Conservation (phyloP, 148 eudicot species). For the Oxyria digyna region DNA sequence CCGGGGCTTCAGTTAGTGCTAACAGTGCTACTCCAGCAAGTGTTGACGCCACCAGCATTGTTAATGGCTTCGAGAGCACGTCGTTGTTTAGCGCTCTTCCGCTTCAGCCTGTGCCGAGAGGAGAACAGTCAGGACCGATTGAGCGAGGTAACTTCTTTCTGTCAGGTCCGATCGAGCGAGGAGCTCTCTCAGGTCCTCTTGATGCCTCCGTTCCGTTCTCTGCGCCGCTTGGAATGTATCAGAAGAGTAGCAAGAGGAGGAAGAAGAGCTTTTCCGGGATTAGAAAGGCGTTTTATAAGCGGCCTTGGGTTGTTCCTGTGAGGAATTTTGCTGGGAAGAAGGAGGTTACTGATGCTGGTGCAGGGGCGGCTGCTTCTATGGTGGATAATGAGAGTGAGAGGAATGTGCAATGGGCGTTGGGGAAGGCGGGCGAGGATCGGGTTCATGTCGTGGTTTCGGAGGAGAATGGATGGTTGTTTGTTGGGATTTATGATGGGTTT, state of each 20-base stretch:
- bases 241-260: slow-evolving; percentile 39
- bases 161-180: slow-evolving; percentile 93
- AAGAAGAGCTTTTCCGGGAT: slow-evolving; percentile 60
- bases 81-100: slow-evolving; percentile 70
- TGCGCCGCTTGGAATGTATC: slow-evolving; percentile 47
- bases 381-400: slow-evolving; percentile 22
- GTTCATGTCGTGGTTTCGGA: slow-evolving; percentile 98
- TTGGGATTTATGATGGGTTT: slow-evolving; percentile 98
- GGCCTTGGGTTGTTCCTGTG: slow-evolving; percentile 92
- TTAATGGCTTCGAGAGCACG: slow-evolving; percentile 79
- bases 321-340: slow-evolving; percentile 38
- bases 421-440: slow-evolving; percentile 98
- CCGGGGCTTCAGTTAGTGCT: slow-evolving; percentile 87
- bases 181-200: slow-evolving; percentile 85
- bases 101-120: slow-evolving; percentile 62
- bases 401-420: slow-evolving; percentile 96
- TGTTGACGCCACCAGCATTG: slow-evolving; percentile 38
- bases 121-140: slow-evolving; percentile 39
- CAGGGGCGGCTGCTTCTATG: slow-evolving; percentile 9
- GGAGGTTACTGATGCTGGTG: slow-evolving; percentile 13
- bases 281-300: slow-evolving; percentile 35
- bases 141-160: slow-evolving; percentile 55
- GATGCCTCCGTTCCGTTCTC: slow-evolving; percentile 65
- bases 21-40: slow-evolving; percentile 77
- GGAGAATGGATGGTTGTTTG: slow-evolving; percentile 94